phyloP scores from a whole-genome alignment of 1,139 yeast genomes.

The Scheffersomyces quercinus region DNA sequence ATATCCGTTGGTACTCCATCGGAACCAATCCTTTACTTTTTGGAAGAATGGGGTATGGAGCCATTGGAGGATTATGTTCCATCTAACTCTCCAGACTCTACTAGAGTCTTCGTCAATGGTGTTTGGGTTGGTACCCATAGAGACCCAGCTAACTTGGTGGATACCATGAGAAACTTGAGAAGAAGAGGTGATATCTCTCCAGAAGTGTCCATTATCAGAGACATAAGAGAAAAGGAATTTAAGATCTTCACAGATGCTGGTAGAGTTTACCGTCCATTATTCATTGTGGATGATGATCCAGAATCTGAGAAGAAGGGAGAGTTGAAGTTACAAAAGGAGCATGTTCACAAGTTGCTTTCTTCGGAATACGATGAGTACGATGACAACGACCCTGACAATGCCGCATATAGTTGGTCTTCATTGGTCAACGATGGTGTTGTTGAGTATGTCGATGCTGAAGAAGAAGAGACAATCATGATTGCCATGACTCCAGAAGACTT shows the following conservation, averaged over 20 bases:
- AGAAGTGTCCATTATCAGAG: conserved; percentile 95
- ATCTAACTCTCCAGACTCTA: conserved; percentile 85
- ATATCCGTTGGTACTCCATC: conserved; percentile 98
- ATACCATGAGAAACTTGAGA: conserved; percentile 87
- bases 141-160: conserved; percentile 88
- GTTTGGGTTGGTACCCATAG: conserved; percentile 99
- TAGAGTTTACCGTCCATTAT: conserved; percentile 92
- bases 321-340: conserved; percentile 80
- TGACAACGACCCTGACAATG: conserved; percentile 56
- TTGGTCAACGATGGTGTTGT: conserved; percentile 83
- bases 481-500: conserved; percentile 99
- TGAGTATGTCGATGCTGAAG: conserved; percentile 96
- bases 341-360: conserved; percentile 68
- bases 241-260: conserved; percentile 98
- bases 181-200: conserved; percentile 95
- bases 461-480: conserved; percentile 96
- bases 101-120: conserved; percentile 96
- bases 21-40: conserved; percentile 87
- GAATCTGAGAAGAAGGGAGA: conserved; percentile 77
- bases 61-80: conserved; percentile 96
- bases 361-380: conserved; percentile 62
- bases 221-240: conserved; percentile 93
- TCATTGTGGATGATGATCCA: conserved; percentile 84
- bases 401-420: conserved; percentile 79
- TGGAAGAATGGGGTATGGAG: conserved; percentile 99